Evolutionary conservation across 495 filamentous ascomycete species (phyloP).

Genomic region (Daldinia loculata): DNA sequence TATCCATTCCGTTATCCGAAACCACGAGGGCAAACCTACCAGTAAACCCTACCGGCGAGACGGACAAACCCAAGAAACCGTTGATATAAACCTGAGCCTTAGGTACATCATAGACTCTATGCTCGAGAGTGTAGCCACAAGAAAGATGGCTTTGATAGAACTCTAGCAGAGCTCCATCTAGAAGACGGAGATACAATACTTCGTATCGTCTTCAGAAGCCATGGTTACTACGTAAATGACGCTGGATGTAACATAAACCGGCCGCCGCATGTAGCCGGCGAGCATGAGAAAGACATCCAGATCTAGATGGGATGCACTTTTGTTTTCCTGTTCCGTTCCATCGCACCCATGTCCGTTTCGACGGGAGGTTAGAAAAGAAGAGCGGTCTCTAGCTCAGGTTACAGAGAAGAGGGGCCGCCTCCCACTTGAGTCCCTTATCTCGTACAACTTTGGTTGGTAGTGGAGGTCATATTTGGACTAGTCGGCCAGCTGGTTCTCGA

Average conservation of each 20-base stretch:
- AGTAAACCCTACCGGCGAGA: conserved; percentile 6
- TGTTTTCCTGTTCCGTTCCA: conserved; percentile 40
- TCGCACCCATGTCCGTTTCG: conserved; percentile 43
- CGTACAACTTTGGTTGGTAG: conserved; percentile 14
- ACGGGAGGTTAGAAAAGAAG: conserved; percentile 29
- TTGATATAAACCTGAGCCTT: neutral
- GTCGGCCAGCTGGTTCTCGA: conserved; percentile 11
- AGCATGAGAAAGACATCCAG: conserved; percentile 21
- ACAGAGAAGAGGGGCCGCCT: conserved; percentile 31
- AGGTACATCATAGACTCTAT: neutral
- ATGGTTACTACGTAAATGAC: conserved; percentile 8
- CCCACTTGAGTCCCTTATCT: conserved; percentile 9
- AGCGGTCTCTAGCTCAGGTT: conserved; percentile 32
- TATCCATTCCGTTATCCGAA: conserved; percentile 14
- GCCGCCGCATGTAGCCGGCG: conserved; percentile 23
- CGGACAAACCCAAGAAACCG: conserved; percentile 10
- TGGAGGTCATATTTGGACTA: conserved; percentile 17
- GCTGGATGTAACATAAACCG: conserved; percentile 17
- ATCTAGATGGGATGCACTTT: conserved; percentile 38
- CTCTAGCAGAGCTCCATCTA: conserved; percentile 1
- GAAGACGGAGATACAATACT: neutral
- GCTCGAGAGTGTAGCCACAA: neutral
- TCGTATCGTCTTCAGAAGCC: neutral
- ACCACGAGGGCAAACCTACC: neutral
- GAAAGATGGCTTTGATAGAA: neutral